Percentiles rank a stretch among this genome's conserved stretches.
Conservation (phyloP, 73 alveolate genomes). For the Paramecium biaurelia region DNA sequence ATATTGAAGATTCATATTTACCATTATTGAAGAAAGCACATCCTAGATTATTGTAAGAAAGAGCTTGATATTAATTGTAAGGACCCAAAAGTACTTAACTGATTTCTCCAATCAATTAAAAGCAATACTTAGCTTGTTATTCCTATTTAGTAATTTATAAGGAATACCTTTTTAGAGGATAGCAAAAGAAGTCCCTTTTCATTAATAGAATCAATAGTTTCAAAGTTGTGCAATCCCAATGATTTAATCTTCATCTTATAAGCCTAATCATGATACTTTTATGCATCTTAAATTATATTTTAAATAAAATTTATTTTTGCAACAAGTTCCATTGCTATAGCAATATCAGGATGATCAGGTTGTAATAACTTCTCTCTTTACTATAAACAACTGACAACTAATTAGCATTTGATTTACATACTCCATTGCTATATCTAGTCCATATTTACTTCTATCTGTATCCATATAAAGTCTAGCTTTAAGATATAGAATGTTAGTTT, state of each 20-base stretch:
- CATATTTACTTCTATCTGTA: neutral
- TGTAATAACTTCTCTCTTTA: neutral
- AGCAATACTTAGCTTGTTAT: neutral
- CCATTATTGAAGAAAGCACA: conserved; percentile 8
- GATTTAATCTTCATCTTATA: neutral
- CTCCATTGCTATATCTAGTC: conserved; percentile 13
- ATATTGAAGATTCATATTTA: conserved; percentile 9
- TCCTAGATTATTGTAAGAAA: conserved; percentile 6
- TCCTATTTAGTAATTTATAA: neutral
- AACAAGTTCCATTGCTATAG: conserved; percentile 24
- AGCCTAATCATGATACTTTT: conserved; percentile 28
- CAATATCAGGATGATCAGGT: conserved; percentile 41
- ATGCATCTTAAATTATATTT: neutral
- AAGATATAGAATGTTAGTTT: neutral
- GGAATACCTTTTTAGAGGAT: neutral
- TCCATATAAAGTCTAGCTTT: conserved; percentile 36
- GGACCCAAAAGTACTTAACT: conserved; percentile 36
- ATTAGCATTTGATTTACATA: neutral
- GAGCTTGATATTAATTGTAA: neutral
- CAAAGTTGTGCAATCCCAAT: conserved; percentile 28
- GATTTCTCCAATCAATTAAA: conserved; percentile 21
- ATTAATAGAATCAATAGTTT: conserved; percentile 21
- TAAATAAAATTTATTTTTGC: neutral
- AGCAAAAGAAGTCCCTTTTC: conserved; percentile 10
- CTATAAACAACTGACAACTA: neutral